Percentiles rank a stretch among this genome's conserved stretches.
phyloP scores from a whole-genome alignment of 2,329 filamentous ascomycete genomes.

The Trichoderma polysporum region DNA sequence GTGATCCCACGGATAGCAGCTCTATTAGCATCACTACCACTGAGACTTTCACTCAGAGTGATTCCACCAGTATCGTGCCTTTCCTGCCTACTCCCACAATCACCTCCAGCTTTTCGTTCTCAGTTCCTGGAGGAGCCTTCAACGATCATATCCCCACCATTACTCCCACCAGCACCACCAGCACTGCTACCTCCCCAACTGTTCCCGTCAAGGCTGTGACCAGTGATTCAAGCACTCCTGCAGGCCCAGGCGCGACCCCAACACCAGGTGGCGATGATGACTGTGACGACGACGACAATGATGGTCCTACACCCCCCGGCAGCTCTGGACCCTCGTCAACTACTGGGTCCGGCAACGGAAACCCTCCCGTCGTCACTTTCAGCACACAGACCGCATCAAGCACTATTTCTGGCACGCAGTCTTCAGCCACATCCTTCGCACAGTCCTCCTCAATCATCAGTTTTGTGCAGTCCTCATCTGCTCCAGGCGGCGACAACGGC shows the following conservation, averaged over 20 bases:
- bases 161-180: neutral
- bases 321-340: neutral
- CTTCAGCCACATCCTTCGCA: too few relatives aligned
- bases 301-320: neutral
- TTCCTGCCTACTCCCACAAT: neutral
- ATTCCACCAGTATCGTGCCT: neutral
- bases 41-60: neutral
- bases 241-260: neutral
- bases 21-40: neutral
- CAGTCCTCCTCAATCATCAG: too few relatives aligned
- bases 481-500: neutral
- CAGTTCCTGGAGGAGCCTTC: neutral
- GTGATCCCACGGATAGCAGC: neutral
- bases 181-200: neutral
- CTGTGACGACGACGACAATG: neutral
- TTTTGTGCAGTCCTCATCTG: neutral
- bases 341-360: neutral
- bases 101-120: neutral
- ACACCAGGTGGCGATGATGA: neutral
- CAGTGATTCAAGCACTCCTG: neutral
- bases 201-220: neutral
- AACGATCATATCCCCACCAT: neutral
- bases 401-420: too few relatives aligned
- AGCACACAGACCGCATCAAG: neutral
- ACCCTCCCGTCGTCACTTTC: neutral